Conservation (phyloP, 768 basidiomycete species). For the Tulasnella sp. region DNA sequence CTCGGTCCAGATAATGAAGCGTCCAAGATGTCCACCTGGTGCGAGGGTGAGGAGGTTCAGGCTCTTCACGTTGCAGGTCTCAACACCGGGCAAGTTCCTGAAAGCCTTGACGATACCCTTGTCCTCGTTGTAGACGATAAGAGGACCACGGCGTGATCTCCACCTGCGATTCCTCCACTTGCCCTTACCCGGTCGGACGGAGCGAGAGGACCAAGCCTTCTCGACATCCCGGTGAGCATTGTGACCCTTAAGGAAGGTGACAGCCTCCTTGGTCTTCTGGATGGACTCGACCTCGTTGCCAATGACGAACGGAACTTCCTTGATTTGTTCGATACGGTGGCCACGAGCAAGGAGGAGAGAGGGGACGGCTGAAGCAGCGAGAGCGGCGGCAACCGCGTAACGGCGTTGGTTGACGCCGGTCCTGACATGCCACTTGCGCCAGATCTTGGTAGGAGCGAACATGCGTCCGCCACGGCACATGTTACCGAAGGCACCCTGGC, state of each 20-base stretch:
- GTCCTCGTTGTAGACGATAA: constrained; percentile 95
- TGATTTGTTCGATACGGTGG: constrained; percentile 94
- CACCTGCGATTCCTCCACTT: constrained; percentile 96
- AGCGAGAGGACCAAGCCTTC: constrained; percentile 96
- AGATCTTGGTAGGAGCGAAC: constrained; percentile 99
- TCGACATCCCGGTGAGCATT: constrained; percentile 86
- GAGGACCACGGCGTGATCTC: constrained; percentile 94
- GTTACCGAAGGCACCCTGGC: constrained; percentile 99
- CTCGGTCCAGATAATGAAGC: constrained; percentile 99
- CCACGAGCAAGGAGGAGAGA: constrained; percentile 98
- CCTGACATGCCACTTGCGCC: constrained; percentile 99
- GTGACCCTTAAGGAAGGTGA: constrained; percentile 83
- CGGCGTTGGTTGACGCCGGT: constrained; percentile 99
- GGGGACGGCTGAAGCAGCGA: constrained; percentile 95
- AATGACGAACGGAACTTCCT: constrained; percentile 94
- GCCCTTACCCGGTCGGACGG: constrained; percentile 93
- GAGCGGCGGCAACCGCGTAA: constrained; percentile 83
- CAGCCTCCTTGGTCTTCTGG: constrained; percentile 95
- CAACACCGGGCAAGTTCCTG: constrained; percentile 98
- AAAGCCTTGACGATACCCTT: constrained; percentile 96
- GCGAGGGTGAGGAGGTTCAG: constrained; percentile 98
- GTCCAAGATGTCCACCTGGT: constrained; percentile 97
- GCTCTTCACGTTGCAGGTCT: constrained; percentile 86
- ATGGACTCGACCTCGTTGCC: constrained; percentile 70
- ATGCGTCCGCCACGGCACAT: constrained; percentile 99